These are phyloP conservation scores for Pichia sp. DNA, from an alignment of 1,139 yeast species.

Conservation along the genomic window DNA sequence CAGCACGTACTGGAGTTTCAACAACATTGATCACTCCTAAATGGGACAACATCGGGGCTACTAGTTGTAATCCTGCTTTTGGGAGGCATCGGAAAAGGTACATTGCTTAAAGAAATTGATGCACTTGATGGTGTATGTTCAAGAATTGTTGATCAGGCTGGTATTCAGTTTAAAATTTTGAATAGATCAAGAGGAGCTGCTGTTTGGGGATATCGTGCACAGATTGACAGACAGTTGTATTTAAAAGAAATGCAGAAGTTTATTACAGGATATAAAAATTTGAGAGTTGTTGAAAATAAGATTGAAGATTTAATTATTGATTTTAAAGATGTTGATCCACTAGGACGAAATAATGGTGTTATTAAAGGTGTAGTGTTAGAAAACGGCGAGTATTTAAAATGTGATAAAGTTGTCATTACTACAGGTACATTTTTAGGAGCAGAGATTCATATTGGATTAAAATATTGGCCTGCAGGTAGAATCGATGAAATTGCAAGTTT, in stretches of 20 bases:
- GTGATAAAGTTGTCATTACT: constrained; percentile 74
- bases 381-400: constrained; percentile 54
- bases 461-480: constrained; percentile 80
- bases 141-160: constrained; percentile 80
- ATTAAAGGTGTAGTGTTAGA: constrained; percentile 69
- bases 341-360: constrained; percentile 37
- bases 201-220: constrained; percentile 98
- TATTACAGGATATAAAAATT: constrained; percentile 51
- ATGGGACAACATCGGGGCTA: constrained; percentile 74
- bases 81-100: constrained; percentile 99
- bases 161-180: constrained; percentile 83
- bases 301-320: constrained; percentile 84
- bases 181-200: constrained; percentile 93
- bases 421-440: constrained; percentile 96
- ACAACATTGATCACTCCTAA: constrained; percentile 79
- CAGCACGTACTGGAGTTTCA: constrained; percentile 74
- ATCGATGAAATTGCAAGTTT: constrained; percentile 89
- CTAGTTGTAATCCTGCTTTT: constrained; percentile 94
- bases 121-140: constrained; percentile 93
- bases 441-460: constrained; percentile 87
- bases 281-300: constrained; percentile 61
- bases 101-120: constrained; percentile 84
- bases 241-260: constrained; percentile 71
- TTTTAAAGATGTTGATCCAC: constrained; percentile 24
- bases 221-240: constrained; percentile 82